Evolutionary conservation across 345 rosid genomes (phyloP), one percentile per base, ranked within the genome.

Genomic region (Bruguiera gymnorhiza): DNA sequence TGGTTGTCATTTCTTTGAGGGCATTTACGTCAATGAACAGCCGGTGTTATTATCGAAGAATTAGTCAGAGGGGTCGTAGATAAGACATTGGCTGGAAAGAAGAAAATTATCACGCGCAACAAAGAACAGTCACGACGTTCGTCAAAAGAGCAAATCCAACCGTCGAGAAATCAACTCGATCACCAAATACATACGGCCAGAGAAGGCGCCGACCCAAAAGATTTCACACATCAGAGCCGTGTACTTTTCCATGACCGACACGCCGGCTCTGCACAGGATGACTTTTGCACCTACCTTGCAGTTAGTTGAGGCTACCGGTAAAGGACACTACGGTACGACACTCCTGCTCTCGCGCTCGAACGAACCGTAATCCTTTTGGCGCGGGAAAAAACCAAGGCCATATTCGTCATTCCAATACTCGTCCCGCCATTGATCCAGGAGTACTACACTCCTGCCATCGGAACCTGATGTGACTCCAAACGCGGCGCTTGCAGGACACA

Each of bases 21-120:
- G 46, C 6, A 26, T 71, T 70, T 32, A 0, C 57, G 86, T 69
- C 72, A 69, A 57, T 60, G 11, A 5, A 16, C 0, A 2, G 76
- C 77, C 81, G 76, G 9, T 34, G 37, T 75, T 55, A 71, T 8
- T 48, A 21, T 43, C 77, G 54, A 78, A 80, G 73, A 60, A 60
- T 67, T 43, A 83, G 80, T 78, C 80, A 80, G 84, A 79, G 72
- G 72, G 36, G 9, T 34, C 37, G 37, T 34, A 7, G 37, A 34
- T 34, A 69, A 62, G 77, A 81, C 73, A 75, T 71, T 24, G 43
- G 62, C 60, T 51, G 32, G 71, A 71, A 60, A 8, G 37, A 34
- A 34, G 57, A 70, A 71, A 63, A 80, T 64, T 31, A 75, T 85
- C 84, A 77, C 77, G 75, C 80, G 87, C 53, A 30, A 8, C 3